These are phyloP conservation scores for Helicostylum pulchrum DNA, from an alignment of 192 early-diverging fungal species.

Conservation along the genomic window DNA sequence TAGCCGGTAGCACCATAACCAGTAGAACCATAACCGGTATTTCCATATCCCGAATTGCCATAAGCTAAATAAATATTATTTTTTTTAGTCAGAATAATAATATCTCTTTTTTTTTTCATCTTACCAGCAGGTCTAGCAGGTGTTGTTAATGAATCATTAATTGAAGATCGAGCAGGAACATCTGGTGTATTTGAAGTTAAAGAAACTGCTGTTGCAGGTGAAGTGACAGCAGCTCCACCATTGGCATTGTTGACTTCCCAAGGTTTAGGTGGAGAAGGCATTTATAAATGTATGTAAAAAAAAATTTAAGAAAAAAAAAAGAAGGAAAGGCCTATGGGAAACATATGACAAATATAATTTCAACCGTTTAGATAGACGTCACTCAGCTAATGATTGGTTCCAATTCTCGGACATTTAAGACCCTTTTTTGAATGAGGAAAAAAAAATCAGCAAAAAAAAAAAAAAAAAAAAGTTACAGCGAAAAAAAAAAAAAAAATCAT, in stretches of 20 bases:
- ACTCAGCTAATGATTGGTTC: too few relatives aligned
- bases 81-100: neutral
- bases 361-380: too few relatives aligned
- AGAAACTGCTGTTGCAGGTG: constrained; percentile 30
- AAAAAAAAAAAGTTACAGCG: too few relatives aligned
- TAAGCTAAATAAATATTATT: neutral
- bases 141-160: neutral
- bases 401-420: too few relatives aligned
- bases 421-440: too few relatives aligned
- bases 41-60: neutral
- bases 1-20: constrained; percentile 35
- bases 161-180: constrained; percentile 37
- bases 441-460: too few relatives aligned
- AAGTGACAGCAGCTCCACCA: constrained; percentile 31
- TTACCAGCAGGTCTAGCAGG: constrained; percentile 17
- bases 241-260: constrained; percentile 63
- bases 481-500: too few relatives aligned
- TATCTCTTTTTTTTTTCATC: neutral
- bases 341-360: too few relatives aligned
- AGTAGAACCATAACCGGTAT: constrained; percentile 30
- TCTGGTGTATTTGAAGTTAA: constrained; percentile 39
- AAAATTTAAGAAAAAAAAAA: constrained; percentile 1
- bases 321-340: neutral
- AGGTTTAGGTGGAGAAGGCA: constrained; percentile 69
- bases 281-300: constrained; percentile 1